Evolutionary conservation across 2,329 filamentous ascomycete genomes (phyloP).

Genomic region (Venturia effusa): DNA sequence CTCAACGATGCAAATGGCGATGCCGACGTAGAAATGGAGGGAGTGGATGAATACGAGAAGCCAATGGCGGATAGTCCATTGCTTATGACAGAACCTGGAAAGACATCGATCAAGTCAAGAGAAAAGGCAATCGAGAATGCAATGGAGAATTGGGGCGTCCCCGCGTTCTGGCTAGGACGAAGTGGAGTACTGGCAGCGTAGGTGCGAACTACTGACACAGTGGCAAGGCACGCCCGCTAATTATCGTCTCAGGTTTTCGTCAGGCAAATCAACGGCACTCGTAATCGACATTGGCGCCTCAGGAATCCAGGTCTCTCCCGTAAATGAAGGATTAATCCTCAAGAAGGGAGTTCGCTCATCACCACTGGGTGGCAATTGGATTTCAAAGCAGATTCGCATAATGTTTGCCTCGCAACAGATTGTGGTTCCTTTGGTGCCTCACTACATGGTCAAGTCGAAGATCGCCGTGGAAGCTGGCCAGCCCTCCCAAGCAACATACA

Average conservation of each 20-base stretch:
- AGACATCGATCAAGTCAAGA: constrained; percentile 77
- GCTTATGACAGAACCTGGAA: constrained; percentile 86
- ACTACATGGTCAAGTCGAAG: constrained; percentile 83
- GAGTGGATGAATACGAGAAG: constrained; percentile 53
- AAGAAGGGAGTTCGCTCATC: constrained; percentile 80
- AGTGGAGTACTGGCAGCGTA: constrained; percentile 77
- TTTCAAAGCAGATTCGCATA: constrained; percentile 76
- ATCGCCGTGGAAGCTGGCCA: constrained; percentile 77
- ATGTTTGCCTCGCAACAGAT: constrained; percentile 59
- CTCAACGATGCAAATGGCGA: constrained; percentile 54
- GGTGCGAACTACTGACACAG: constrained; percentile 18
- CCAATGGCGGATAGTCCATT: constrained; percentile 81
- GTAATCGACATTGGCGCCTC: constrained; percentile 87
- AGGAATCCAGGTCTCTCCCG: constrained; percentile 77
- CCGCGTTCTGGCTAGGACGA: constrained; percentile 86
- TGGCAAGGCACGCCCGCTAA: not conserved
- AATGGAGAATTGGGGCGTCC: constrained; percentile 93
- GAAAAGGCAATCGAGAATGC: constrained; percentile 94
- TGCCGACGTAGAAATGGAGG: constrained; percentile 51
- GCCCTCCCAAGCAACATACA: constrained; percentile 64
- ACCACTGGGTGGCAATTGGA: constrained; percentile 75
- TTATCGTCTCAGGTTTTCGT: constrained; percentile 53
- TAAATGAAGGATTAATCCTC: constrained; percentile 89
- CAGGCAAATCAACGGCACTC: constrained; percentile 84
- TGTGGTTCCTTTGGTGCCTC: constrained; percentile 67